Conservation (phyloP, 306 rosid species). For the Canavalia ensiformis region DNA sequence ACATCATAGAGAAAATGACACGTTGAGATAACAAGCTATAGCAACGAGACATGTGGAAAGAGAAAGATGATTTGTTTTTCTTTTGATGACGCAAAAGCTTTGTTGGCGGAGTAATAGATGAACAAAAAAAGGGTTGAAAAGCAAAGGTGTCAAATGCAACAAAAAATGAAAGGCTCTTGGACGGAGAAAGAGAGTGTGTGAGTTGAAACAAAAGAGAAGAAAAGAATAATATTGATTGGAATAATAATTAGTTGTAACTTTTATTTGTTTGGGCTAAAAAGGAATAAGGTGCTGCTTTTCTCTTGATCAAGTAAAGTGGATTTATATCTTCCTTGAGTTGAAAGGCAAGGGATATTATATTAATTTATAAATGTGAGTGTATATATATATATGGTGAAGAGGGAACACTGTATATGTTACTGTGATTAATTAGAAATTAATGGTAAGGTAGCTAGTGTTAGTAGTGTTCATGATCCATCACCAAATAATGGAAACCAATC, state of each 20-base stretch:
- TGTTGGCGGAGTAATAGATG: slow-evolving; percentile 48
- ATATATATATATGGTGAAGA: not conserved
- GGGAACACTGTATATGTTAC: not conserved
- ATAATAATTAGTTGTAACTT: not conserved
- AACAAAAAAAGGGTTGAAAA: slow-evolving; percentile 13
- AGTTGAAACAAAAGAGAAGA: slow-evolving; percentile 36
- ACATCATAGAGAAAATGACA: slow-evolving; percentile 39
- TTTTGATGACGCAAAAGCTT: slow-evolving; percentile 42
- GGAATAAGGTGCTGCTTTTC: slow-evolving; percentile 47
- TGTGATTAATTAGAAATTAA: not conserved
- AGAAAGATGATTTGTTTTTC: not conserved
- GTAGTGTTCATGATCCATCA: not conserved
- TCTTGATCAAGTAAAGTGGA: slow-evolving; percentile 56
- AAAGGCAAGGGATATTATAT: slow-evolving; percentile 48
- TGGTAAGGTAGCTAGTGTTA: not conserved
- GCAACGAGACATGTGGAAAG: slow-evolving; percentile 47
- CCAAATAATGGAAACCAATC: slow-evolving; percentile 59
- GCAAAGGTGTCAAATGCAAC: slow-evolving; percentile 44
- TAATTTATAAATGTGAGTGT: not conserved
- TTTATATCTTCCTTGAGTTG: slow-evolving; percentile 54
- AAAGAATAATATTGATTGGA: slow-evolving; percentile 44
- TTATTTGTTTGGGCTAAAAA: slow-evolving; percentile 21
- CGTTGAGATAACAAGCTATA: not conserved
- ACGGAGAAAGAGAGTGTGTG: slow-evolving; percentile 48
- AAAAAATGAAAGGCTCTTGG: not conserved